phyloP scores from a whole-genome alignment of 352 stramenopile species.

The Phytophthora meadii region DNA sequence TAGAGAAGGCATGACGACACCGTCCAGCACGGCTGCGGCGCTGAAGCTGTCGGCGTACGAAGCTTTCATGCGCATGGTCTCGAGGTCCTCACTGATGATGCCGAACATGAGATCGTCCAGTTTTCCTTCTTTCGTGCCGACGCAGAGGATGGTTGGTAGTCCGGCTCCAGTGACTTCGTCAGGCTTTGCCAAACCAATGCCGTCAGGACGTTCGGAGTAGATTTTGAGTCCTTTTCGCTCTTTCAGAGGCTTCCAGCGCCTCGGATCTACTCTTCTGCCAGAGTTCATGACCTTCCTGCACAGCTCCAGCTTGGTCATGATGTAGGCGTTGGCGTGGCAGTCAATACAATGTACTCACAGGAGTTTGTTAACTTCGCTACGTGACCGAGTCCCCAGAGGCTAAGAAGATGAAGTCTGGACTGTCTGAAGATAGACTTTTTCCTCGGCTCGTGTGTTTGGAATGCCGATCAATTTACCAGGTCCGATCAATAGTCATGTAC shows the following conservation, averaged over 20 bases:
- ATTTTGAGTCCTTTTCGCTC: slow-evolving; percentile 9
- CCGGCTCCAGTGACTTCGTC: neutral
- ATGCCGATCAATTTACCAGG: no score
- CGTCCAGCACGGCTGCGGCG: slow-evolving; percentile 2
- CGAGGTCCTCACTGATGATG: slow-evolving; percentile 12
- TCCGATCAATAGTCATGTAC: no score
- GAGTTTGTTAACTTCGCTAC: slow-evolving; percentile 61
- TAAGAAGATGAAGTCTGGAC: no score
- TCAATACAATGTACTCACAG: slow-evolving; percentile 64
- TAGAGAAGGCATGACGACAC: slow-evolving; percentile 4
- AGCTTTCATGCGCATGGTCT: slow-evolving; percentile 11
- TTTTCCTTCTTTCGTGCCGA: slow-evolving; percentile 2
- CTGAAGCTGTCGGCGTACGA: slow-evolving; percentile 7
- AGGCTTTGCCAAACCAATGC: neutral
- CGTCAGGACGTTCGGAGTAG: slow-evolving; percentile 2
- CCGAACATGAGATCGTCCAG: slow-evolving; percentile 10
- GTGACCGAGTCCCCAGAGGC: slow-evolving; percentile 54
- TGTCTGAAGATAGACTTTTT: no score
- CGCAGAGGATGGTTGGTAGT: slow-evolving; percentile 1
- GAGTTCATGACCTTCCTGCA: slow-evolving; percentile 10
- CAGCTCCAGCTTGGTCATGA: slow-evolving; percentile 5
- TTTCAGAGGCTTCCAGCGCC: slow-evolving; percentile 10
- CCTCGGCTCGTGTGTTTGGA: no score
- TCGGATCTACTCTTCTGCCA: neutral
- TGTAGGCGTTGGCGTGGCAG: slow-evolving; percentile 21